These are phyloP conservation scores for Lodderomyces theae DNA, from an alignment of 1,139 yeast species.

Conservation along the genomic window DNA sequence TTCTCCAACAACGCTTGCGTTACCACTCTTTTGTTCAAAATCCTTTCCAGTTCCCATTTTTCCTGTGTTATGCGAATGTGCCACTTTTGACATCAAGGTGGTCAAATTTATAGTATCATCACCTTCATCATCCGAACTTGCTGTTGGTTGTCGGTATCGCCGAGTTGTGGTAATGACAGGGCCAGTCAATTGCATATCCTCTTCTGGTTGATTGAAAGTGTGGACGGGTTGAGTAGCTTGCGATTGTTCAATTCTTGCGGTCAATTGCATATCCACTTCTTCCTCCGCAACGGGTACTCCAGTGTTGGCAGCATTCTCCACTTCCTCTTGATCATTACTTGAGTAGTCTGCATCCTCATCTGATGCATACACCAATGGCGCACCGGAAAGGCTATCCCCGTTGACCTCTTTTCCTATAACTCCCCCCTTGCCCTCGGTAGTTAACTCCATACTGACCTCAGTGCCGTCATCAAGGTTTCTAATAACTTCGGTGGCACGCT, in stretches of 20 bases:
- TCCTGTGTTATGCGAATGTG: neutral
- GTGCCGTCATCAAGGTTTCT: neutral
- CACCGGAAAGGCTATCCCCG: neutral
- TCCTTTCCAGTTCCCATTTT: neutral
- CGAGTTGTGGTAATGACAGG: constrained; percentile 7
- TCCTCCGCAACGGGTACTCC: neutral
- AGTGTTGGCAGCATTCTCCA: neutral
- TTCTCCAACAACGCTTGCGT: neutral
- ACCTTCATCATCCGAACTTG: constrained; percentile 5
- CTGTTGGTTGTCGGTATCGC: neutral
- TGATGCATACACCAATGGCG: neutral
- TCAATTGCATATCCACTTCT: constrained; percentile 6
- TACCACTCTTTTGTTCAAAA: neutral
- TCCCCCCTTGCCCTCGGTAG: neutral
- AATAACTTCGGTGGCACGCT: neutral
- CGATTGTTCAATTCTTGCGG: neutral
- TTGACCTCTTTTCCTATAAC: neutral
- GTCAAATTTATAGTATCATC: constrained; percentile 19
- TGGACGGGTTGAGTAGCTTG: neutral
- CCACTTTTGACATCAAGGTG: constrained; percentile 1
- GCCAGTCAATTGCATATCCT: constrained; percentile 17
- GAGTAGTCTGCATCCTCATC: constrained; percentile 4
- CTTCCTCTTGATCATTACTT: constrained; percentile 1
- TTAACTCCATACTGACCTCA: constrained; percentile 1
- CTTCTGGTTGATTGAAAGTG: constrained; percentile 2